Evolutionary conservation across 306 rosid species (phyloP), one percentile per base, ranked within the genome.

Genomic region (Trichosanthes truncata): DNA sequence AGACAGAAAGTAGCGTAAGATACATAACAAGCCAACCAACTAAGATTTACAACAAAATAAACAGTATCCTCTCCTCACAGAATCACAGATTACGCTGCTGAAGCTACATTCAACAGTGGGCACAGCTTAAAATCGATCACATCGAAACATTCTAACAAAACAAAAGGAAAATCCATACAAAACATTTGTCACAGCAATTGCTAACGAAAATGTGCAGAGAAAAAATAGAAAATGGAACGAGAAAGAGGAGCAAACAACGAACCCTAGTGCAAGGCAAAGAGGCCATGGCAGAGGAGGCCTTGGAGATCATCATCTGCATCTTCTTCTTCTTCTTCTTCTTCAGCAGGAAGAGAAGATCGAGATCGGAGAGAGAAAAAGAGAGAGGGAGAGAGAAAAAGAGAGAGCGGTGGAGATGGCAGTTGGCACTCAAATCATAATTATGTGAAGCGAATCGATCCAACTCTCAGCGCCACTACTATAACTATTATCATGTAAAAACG

Each of bases 291-390:
- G 85, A 86, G 18, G 96, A 86, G 35, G 89, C 87, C 79, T 66
- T 93, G 15, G 85, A 85, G 80, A 91, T 82, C 91, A 91, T 86
- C 91, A 88, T 89, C 85, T 85, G 90, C 89, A 86, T 84, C 82
- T 52, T 71, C 76, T 25, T 71, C 76, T 52, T 71, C 76, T 25
- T 71, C 76, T 36, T 45, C 80, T 35, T 57, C 41, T 6, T 0
- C 35, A 0, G 23, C 35, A 15, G 43, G 57, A 51, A 51, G 57
- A 51, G 15, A 63, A 25, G 48, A 72, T 46, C 61, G 60, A 74
- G 78, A 72, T 72, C 41, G 77, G 40, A 35, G 41, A 7, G 60
- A 3, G 78, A 4, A 3, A 25, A 21, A 7, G 38, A 17, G 77
- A 26, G 18, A 29, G 45, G 14, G 43, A 20, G 77, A 26, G 17